Base-by-base conservation (phyloP, 768 basidiomycete genomes). In the Calvatia gigantea region DNA sequence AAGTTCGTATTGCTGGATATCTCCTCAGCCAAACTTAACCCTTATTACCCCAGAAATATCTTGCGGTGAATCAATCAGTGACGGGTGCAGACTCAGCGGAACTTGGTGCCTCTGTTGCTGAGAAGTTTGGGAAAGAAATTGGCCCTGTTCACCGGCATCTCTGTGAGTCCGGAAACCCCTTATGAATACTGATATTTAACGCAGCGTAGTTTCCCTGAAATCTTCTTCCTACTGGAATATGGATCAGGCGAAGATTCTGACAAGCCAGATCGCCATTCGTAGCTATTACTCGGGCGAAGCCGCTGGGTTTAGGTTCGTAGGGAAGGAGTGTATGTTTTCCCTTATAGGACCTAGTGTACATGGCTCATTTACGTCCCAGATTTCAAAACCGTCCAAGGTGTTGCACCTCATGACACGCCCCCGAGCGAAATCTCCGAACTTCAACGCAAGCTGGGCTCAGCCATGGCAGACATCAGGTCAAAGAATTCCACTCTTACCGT, bases 231-330 rank as follows among this genome's bases (percentile, higher is more conserved):
- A 73, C 48, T 86, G 86, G 81, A 85, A 85, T 59, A 80, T 86
- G 3, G 96, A 99, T 67, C 83, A 85, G 19, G 82, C 95, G 7
- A 91, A 91, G 66, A 75, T 82, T 1, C 77, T 98, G 39, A 79
- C 90, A 0, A 90, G 87, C 60, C 91, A 98, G 64, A 83, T 97
- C 54, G 88, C 93, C 0, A 87, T 89, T 37, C 96, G 96, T 66
- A 86, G 86, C n/a, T 94, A 93, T 67, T 98, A 85, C 64, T 78
- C 83, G 19, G 94, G 94, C 25, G 94, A 98, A 69, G 84, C 85
- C 6, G 89, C 87, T 32, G 94, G 94, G 31, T 77, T 92, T 45
- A 79, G 86, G 8, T 70, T 94, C 21, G 86, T 89, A 7, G 81
- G 56, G 76, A 82, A 68, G 81, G 92, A 85, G 50, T 49, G 78